Base-by-base conservation (phyloP, 2,329 filamentous ascomycete genomes). In the Microcyclospora pomicola region DNA sequence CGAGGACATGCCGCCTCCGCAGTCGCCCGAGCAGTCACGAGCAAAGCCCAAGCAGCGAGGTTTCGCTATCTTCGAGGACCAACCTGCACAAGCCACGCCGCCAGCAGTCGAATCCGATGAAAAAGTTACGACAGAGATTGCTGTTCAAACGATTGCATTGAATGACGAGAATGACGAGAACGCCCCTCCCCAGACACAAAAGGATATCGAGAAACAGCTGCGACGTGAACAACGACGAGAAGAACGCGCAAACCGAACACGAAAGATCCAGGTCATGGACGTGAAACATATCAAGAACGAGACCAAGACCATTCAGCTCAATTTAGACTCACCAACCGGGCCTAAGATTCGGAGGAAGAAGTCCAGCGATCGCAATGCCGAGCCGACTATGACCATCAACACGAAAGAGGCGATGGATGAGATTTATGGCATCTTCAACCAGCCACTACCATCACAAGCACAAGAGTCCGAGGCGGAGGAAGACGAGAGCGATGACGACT, bases 331-430 rank as follows among this genome's bases (percentile, higher is more conserved):
- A 2, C 88, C 87, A 0, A 82, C 82, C 0, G 75, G 78, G n/a
- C 77, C 77, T 3, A 96, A 92, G 59, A 71, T 88, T 39, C 81
- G 79, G 69, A 83, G 83, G 59, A 91, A 82, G 58, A 78, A 77
- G 36, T 70, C 69, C 9, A 61, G 66, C 33, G 87, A 81, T 55
- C 76, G 76, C 27, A 24, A 24, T 24, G 63, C 68, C 28, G 88
- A 96, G 59, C 83, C 87, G n/a, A 98, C 91, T 2, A 95, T 98
- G 87, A 98, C 91, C 1, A 75, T 98, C 47, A 86, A 96, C 55
- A 98, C 91, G 10, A 83, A 76, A 50, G 88, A 91, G 47, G 91
- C 91, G 4, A 95, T 88, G 44, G 87, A 96, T 50, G 91, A 98
- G 50, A 95, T 98, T 37, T 96, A 96, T 53, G 86, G 86, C 41